Evolutionary conservation across 176 grass and related monocot genomes (phyloP).

Genomic region (Aegilops bicornis): DNA sequence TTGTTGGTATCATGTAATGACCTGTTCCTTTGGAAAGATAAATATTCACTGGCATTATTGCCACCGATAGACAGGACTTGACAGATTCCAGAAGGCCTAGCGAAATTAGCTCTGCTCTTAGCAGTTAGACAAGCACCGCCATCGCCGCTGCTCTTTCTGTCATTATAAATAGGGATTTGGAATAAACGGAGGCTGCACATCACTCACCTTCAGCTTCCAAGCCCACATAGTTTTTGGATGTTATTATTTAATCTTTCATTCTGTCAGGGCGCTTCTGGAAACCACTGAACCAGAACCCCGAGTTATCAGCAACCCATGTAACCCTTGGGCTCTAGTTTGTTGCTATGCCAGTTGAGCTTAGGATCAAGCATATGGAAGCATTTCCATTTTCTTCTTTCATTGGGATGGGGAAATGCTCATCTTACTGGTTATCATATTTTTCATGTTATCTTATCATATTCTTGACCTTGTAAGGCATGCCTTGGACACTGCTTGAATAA

Average conservation of each 20-base stretch:
- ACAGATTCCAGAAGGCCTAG: neutral
- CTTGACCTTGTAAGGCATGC: constrained; percentile 66
- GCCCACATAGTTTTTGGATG: neutral
- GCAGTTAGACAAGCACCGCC: neutral
- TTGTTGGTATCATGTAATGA: neutral
- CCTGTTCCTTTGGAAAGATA: constrained; percentile 35
- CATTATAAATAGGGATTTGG: constrained; percentile 7
- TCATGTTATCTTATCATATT: no score
- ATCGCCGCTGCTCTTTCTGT: constrained; percentile 13
- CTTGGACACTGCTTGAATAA: no score
- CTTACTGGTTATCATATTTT: constrained; percentile 27
- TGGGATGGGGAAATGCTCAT: constrained; percentile 46
- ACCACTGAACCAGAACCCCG: neutral
- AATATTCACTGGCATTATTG: constrained; percentile 32
- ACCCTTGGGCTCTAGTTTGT: neutral
- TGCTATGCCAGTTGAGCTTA: constrained; percentile 41
- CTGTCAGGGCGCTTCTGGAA: neutral
- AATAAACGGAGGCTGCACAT: neutral
- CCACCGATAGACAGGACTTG: neutral
- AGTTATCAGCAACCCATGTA: constrained; percentile 11
- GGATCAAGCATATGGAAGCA: constrained; percentile 1
- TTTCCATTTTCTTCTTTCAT: neutral
- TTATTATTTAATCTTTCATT: neutral
- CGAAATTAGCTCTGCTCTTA: neutral
- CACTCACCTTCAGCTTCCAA: neutral